A percentile compares a stretch with the other conserved stretches of the same genome.
Evolutionary conservation across 768 basidiomycete species (phyloP).

Genomic region (Auriculariales sp.): DNA sequence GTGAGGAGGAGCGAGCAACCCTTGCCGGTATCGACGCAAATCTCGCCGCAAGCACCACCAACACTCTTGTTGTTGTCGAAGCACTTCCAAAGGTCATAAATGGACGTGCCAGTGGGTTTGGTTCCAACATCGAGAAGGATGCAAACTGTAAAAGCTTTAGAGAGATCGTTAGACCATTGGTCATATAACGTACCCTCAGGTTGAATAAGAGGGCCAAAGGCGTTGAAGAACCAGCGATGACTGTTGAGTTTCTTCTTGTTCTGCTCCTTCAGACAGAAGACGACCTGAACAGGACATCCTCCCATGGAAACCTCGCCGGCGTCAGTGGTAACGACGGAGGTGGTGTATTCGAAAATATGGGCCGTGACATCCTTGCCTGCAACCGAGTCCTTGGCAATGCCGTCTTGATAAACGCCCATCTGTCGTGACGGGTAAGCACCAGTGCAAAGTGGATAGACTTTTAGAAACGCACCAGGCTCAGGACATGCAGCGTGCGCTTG

Average conservation of each 20-base stretch:
- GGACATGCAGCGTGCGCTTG: constrained; percentile 80
- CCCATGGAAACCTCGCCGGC: constrained; percentile 64
- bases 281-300: constrained; percentile 68
- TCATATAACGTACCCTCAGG: constrained; percentile 45
- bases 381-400: constrained; percentile 78
- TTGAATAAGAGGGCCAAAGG: constrained; percentile 74
- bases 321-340: constrained; percentile 63
- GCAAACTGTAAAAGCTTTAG: constrained; percentile 39
- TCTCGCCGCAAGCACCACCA: constrained; percentile 95
- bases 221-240: constrained; percentile 97
- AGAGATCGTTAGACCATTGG: neutral
- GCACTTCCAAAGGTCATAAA: constrained; percentile 96
- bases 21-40: constrained; percentile 68
- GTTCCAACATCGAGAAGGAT: constrained; percentile 91
- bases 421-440: constrained; percentile 12
- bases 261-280: constrained; percentile 89
- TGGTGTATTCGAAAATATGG: constrained; percentile 88
- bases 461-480: constrained; percentile 45
- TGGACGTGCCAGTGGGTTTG: constrained; percentile 85
- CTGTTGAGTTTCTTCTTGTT: constrained; percentile 97
- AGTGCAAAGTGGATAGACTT: constrained; percentile 5
- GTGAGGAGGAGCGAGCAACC: constrained; percentile 56
- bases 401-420: constrained; percentile 85
- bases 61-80: constrained; percentile 77
- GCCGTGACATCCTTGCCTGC: constrained; percentile 85